These are phyloP conservation scores for Tolypocladium pustulatum DNA, from an alignment of 2,329 filamentous ascomycete species.

Conservation along the genomic window DNA sequence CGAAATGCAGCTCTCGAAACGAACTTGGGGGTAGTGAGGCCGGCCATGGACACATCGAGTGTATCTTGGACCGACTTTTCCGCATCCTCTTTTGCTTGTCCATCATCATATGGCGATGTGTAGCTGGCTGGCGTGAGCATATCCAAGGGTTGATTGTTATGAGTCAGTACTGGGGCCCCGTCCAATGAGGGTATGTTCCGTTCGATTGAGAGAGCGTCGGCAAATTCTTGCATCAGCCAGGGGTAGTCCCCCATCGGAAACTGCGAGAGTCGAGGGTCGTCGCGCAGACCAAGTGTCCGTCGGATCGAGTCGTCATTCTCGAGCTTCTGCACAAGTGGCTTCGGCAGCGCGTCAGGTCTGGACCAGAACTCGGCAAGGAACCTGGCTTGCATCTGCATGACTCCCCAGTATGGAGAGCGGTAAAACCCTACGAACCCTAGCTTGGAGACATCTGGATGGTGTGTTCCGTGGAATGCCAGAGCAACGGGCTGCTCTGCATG, in stretches of 20 bases:
- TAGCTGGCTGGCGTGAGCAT: slow-evolving; percentile 48
- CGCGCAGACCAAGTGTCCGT: slow-evolving; percentile 39
- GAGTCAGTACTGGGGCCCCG: slow-evolving; percentile 21
- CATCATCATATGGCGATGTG: slow-evolving; percentile 25
- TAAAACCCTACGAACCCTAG: slow-evolving; percentile 79
- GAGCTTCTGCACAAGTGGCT: slow-evolving; percentile 28
- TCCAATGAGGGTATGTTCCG: slow-evolving; percentile 20
- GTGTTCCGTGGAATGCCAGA: slow-evolving; percentile 56
- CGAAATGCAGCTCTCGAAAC: slow-evolving; percentile 59
- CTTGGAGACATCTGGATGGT: slow-evolving; percentile 48
- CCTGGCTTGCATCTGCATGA: slow-evolving; percentile 78
- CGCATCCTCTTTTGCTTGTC: slow-evolving; percentile 26
- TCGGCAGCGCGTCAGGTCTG: slow-evolving; percentile 8
- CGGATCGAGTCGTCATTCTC: slow-evolving; percentile 31
- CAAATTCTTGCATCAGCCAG: slow-evolving; percentile 64
- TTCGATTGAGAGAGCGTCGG: slow-evolving; percentile 43
- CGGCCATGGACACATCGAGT: slow-evolving; percentile 27
- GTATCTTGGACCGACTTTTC: slow-evolving; percentile 34
- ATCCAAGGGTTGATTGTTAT: slow-evolving; percentile 35
- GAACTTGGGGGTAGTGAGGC: slow-evolving; percentile 36
- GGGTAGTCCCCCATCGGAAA: slow-evolving; percentile 79
- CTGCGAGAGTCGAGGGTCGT: slow-evolving; percentile 45
- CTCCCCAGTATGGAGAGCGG: slow-evolving; percentile 73
- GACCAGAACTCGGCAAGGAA: slow-evolving; percentile 54
- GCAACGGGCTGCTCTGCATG: slow-evolving; percentile 51